Evolutionary conservation across 1,139 yeast species (phyloP).

Genomic region (Sugiyamaella sp.): DNA sequence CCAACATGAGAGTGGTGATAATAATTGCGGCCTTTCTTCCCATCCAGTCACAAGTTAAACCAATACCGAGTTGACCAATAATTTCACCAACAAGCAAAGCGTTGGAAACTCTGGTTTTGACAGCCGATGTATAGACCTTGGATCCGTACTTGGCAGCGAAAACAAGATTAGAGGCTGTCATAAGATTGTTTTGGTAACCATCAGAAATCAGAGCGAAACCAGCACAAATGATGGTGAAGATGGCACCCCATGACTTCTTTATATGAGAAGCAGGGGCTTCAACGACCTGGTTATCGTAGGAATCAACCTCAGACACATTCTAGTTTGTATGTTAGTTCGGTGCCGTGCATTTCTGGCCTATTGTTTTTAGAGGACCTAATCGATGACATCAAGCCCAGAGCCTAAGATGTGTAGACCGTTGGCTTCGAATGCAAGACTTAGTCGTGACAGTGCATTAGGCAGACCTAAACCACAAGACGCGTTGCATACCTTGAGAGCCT

Average conservation of each 20-base stretch:
- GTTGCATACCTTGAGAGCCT: constrained; percentile 2
- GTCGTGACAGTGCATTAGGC: not conserved
- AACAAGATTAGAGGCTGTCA: constrained; percentile 59
- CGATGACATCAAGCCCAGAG: too few relatives aligned
- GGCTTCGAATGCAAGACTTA: not conserved
- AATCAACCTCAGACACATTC: constrained; percentile 1
- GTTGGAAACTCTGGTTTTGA: constrained; percentile 61
- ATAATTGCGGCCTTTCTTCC: constrained; percentile 63
- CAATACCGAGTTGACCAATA: constrained; percentile 59
- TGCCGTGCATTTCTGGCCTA: too few relatives aligned
- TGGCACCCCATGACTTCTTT: constrained; percentile 33
- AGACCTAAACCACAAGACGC: not conserved
- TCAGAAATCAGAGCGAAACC: constrained; percentile 65
- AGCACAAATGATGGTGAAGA: constrained; percentile 52
- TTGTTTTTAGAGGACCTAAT: too few relatives aligned
- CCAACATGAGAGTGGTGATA: constrained; percentile 55
- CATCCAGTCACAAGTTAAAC: constrained; percentile 58
- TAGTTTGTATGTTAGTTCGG: not conserved
- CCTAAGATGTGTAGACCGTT: too few relatives aligned
- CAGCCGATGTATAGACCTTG: constrained; percentile 46
- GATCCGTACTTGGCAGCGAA: constrained; percentile 51
- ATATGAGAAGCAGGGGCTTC: constrained; percentile 1
- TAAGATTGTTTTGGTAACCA: constrained; percentile 65
- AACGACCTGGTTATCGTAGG: not conserved
- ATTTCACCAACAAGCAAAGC: constrained; percentile 61